phyloP scores from a whole-genome alignment of 257 asterid species.

The Rauvolfia tetraphylla region DNA sequence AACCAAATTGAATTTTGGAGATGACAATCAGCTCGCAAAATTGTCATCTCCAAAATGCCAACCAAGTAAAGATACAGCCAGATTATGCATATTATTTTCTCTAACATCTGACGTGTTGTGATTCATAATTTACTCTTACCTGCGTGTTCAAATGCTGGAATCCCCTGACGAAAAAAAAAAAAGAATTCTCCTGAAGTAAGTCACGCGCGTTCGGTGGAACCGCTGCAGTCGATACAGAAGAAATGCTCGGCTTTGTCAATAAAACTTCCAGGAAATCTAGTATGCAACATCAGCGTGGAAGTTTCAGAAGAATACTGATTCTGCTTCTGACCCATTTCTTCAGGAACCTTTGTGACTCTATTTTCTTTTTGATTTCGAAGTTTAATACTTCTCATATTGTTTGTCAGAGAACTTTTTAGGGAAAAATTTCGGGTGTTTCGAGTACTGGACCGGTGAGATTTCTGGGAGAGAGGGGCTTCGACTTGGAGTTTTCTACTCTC shows the following conservation, averaged over 20 bases:
- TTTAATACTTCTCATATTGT: slow-evolving; percentile 35
- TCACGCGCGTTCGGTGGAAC: not conserved
- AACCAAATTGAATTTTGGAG: slow-evolving; percentile 11
- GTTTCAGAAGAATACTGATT: slow-evolving; percentile 36
- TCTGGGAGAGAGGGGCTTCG: slow-evolving; percentile 45
- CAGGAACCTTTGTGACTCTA: slow-evolving; percentile 48
- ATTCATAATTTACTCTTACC: not conserved
- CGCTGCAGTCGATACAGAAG: slow-evolving; percentile 45
- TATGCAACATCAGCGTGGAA: slow-evolving; percentile 55
- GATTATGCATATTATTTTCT: not conserved
- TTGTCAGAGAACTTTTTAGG: slow-evolving; percentile 33
- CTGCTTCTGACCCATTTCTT: slow-evolving; percentile 44
- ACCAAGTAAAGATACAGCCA: not conserved
- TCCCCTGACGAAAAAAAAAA: not conserved
- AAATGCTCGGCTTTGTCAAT: slow-evolving; percentile 71
- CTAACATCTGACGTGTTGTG: not conserved
- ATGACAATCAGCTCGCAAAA: not conserved
- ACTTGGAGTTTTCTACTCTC: slow-evolving; percentile 48
- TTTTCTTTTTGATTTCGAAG: slow-evolving; percentile 55
- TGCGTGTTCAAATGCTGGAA: not conserved
- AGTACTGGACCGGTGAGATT: slow-evolving; percentile 32
- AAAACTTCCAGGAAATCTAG: slow-evolving; percentile 66
- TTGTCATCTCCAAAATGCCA: slow-evolving; percentile 8
- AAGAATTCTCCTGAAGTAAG: not conserved
- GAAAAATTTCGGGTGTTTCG: slow-evolving; percentile 43